Conservation (phyloP, 2,329 filamentous ascomycete genomes). For the Clonostachys chloroleuca region DNA sequence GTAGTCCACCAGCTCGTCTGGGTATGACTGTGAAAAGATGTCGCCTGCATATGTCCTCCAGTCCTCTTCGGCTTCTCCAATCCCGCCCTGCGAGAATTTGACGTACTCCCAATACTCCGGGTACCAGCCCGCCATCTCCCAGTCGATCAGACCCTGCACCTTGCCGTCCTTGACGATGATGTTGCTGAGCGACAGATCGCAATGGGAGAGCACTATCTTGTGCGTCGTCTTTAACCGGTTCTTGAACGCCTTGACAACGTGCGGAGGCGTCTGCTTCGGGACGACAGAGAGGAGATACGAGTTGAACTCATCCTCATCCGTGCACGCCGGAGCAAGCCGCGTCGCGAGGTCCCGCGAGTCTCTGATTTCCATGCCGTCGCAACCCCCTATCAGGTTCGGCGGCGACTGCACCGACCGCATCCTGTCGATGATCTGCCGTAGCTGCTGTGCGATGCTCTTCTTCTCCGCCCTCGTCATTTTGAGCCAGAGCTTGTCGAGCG, state of each 20-base stretch:
- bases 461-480: conserved; percentile 11
- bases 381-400: conserved; percentile 12
- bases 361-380: conserved; percentile 15
- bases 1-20: conserved; percentile 15
- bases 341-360: conserved; percentile 13
- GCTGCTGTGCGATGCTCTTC: conserved; percentile 11
- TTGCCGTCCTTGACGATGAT: conserved; percentile 30
- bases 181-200: conserved; percentile 40
- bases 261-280: conserved; percentile 6
- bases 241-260: conserved; percentile 12
- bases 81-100: conserved; percentile 18
- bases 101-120: conserved; percentile 13
- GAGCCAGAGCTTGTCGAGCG: conserved; percentile 16
- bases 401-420: conserved; percentile 16
- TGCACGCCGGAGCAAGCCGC: conserved; percentile 11
- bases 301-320: conserved; percentile 15
- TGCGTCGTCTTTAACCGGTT: conserved; percentile 14
- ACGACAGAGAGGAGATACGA: conserved; percentile 11
- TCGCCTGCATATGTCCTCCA: conserved; percentile 14
- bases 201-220: conserved; percentile 41
- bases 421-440: conserved; percentile 12
- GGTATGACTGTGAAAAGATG: conserved; percentile 16
- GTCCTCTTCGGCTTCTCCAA: conserved; percentile 3
- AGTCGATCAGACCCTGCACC: conserved; percentile 3
- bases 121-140: conserved; percentile 4